Evolutionary conservation across 2,329 filamentous ascomycete genomes (phyloP).

Genomic region (Monilinia fructigena): DNA sequence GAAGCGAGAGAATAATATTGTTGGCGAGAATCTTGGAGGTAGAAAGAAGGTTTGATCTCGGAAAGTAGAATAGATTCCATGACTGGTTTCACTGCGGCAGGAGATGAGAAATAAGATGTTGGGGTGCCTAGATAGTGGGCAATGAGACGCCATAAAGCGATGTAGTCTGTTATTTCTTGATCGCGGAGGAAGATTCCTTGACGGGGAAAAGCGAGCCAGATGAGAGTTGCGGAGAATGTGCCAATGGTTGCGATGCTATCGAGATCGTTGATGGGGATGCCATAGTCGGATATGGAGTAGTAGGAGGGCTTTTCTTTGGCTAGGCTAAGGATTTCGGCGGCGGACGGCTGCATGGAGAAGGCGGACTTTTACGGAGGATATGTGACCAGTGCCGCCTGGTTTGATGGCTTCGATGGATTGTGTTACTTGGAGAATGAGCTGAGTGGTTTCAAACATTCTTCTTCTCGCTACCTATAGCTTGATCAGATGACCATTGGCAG

Average conservation of each 20-base stretch:
- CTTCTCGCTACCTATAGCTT: conserved; percentile 54
- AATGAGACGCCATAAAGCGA: conserved; percentile 74
- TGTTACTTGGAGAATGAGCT: conserved; percentile 72
- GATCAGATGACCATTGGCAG: neutral
- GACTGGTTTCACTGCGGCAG: conserved; percentile 55
- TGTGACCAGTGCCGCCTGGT: conserved; percentile 65
- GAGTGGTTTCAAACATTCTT: conserved; percentile 69
- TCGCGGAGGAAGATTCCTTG: conserved; percentile 66
- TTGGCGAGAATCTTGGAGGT: conserved; percentile 66
- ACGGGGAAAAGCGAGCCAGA: conserved; percentile 68
- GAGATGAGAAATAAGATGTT: conserved; percentile 56
- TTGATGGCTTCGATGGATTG: conserved; percentile 62
- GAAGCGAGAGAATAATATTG: conserved; percentile 71
- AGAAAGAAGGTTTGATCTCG: conserved; percentile 63
- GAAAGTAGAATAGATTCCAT: conserved; percentile 67
- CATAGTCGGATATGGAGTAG: conserved; percentile 57
- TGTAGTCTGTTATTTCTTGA: conserved; percentile 66
- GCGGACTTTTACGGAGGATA: conserved; percentile 64
- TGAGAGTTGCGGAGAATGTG: conserved; percentile 65
- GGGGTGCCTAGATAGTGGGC: conserved; percentile 70
- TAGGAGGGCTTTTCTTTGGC: conserved; percentile 57
- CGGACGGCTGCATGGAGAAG: conserved; percentile 68
- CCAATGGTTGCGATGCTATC: conserved; percentile 71
- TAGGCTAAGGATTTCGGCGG: conserved; percentile 62
- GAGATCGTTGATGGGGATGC: conserved; percentile 72